phyloP scores from a whole-genome alignment of 257 asterid genomes.

The Solanum ossicruentum region DNA sequence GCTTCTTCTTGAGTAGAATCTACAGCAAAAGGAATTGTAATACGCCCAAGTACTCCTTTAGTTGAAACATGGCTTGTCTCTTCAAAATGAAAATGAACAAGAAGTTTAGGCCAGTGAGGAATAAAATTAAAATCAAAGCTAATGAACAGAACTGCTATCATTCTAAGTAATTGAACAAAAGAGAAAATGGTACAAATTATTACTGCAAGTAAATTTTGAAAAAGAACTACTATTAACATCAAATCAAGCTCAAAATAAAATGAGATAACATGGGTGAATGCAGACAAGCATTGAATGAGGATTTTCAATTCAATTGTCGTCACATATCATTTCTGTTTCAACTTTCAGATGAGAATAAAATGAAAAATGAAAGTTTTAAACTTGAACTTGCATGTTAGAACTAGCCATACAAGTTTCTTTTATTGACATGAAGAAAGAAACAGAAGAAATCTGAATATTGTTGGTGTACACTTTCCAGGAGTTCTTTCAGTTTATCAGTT shows the following conservation, averaged over 20 bases:
- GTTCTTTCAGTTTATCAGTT: neutral
- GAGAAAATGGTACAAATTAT: neutral
- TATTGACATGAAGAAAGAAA: neutral
- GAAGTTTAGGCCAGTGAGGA: neutral
- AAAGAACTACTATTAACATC: neutral
- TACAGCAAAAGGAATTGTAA: slow-evolving; percentile 43
- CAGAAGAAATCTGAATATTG: neutral
- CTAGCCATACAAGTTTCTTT: neutral
- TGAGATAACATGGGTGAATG: neutral
- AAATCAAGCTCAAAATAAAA: neutral
- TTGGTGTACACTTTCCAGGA: neutral
- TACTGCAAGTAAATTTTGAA: neutral
- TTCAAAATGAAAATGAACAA: slow-evolving; percentile 5
- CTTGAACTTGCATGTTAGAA: neutral
- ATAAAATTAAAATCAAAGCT: neutral
- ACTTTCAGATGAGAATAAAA: neutral
- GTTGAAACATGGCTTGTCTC: slow-evolving; percentile 10
- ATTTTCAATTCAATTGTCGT: neutral
- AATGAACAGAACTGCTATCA: neutral
- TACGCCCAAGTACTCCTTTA: slow-evolving; percentile 30
- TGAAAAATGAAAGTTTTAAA: neutral
- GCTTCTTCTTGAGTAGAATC: slow-evolving; percentile 89
- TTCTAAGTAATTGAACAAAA: neutral
- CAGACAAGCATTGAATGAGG: neutral
- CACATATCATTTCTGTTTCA: neutral